Evolutionary conservation across 2,329 filamentous ascomycete genomes (phyloP).

Genomic region (Paramyrothecium roridum): DNA sequence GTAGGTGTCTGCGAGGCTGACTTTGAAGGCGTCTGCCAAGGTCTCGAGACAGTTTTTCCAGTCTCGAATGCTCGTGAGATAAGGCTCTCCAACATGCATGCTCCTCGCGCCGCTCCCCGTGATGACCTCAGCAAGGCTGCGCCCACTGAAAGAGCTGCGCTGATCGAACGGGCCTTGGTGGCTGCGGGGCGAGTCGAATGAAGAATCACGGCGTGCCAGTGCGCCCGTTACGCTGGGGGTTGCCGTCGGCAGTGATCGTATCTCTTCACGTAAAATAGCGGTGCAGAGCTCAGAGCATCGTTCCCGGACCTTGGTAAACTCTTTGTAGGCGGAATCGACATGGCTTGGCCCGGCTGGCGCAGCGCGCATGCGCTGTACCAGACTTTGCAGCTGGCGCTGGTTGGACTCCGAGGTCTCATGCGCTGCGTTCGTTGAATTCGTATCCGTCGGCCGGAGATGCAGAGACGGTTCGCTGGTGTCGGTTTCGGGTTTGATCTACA

Average conservation of each 20-base stretch:
- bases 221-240: conserved; percentile 15
- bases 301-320: conserved; percentile 39
- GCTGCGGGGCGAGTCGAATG: conserved; percentile 26
- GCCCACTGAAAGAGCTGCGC: conserved; percentile 33
- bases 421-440: conserved; percentile 15
- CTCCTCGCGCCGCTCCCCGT: conserved; percentile 18
- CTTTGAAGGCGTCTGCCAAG: conserved; percentile 36
- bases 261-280: conserved; percentile 36
- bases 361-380: conserved; percentile 31
- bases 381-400: conserved; percentile 29
- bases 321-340: conserved; percentile 41
- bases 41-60: conserved; percentile 41
- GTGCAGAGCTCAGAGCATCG: conserved; percentile 37
- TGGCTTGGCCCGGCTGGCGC: conserved; percentile 27
- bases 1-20: conserved; percentile 41
- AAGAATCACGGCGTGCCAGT: conserved; percentile 21
- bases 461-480: conserved; percentile 23
- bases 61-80: conserved; percentile 36
- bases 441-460: conserved; percentile 17
- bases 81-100: conserved; percentile 24
- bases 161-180: conserved; percentile 26
- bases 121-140: conserved; percentile 28
- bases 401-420: conserved; percentile 27
- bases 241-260: conserved; percentile 20
- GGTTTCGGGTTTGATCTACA: conserved; percentile 13